Evolutionary conservation across 371 early-diverging fungal genomes (phyloP), one percentile per base, ranked within the genome.

Genomic region (Syncephalastrum racemosum): DNA sequence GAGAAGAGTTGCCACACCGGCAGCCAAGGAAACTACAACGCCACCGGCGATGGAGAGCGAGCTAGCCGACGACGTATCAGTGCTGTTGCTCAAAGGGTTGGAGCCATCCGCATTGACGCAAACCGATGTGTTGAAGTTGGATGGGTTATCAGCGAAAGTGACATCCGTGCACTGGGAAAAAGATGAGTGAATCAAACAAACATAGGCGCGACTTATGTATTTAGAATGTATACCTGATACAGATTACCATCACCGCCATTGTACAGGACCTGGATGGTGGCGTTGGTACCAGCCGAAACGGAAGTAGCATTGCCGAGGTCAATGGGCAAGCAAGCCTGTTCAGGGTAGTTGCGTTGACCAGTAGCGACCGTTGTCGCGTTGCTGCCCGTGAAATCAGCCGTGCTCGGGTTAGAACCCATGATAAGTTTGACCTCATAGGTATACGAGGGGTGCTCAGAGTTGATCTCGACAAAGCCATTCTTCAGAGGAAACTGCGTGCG

Each of bases 201-300:
- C 22, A 25, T 22, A 43, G 5, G 39, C 50, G 24, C 7, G 3
- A 19, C 20, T 23, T 15, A 13, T 18, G 14, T 42, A 31, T 31
- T 7, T 12, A 31, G 36, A 2, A 10, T 31, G 36, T 22, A 51
- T 70, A 75, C 77, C 70, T 83, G 83, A 59, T 85, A 84, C 18
- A 87, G 65, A 12, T 57, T 55, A 16, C 74, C 75, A 60, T 87
- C 85, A 22, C 85, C 85, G 19, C 77, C 84, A 46, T 82, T 75
- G 54, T 71, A 85, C 5, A 74, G 52, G 20, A 84, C 52, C 60
- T 84, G 86, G 41, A 87, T 56, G 24, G 84, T 84, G 22, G 79
- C 85, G 48, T 72, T 75, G 51, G 68, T 59, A 12, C 84, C 84
- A 43, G 71, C 64, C 19, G 59, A 63, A 14, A 73, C 70, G 19